These are phyloP conservation scores for Aschersonia sp. DNA, from an alignment of 2,329 filamentous ascomycete genomes.

Conservation along the genomic window DNA sequence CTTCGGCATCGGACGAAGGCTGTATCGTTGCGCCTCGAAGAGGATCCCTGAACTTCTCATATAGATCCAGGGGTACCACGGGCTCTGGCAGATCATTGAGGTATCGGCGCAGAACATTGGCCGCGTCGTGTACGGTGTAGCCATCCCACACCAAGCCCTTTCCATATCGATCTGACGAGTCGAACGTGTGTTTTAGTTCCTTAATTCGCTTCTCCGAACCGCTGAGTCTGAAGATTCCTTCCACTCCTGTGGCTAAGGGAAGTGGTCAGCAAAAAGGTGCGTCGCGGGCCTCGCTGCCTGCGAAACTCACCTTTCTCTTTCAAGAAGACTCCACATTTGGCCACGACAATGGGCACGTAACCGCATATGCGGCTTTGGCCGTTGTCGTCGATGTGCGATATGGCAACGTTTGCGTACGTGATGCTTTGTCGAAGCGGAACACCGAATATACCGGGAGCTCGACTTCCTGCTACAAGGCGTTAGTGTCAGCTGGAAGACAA, in stretches of 20 bases:
- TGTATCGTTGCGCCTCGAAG: constrained; percentile 58
- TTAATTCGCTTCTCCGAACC: constrained; percentile 98
- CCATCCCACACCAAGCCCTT: constrained; percentile 96
- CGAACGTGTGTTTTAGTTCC: constrained; percentile 80
- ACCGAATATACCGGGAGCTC: constrained; percentile 73
- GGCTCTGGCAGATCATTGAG: constrained; percentile 93
- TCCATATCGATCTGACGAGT: constrained; percentile 88
- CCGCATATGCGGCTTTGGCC: constrained; percentile 96
- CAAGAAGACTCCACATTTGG: constrained; percentile 91
- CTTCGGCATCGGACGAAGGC: constrained; percentile 53
- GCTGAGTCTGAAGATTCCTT: constrained; percentile 91
- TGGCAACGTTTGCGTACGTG: constrained; percentile 93
- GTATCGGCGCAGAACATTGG: constrained; percentile 89
- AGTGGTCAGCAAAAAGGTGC: constrained; percentile 2
- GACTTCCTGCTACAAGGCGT: constrained; percentile 21
- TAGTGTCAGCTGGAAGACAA: neutral
- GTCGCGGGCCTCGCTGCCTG: neutral
- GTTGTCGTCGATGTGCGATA: constrained; percentile 83
- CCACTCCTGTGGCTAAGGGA: constrained; percentile 67
- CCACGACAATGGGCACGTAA: constrained; percentile 95
- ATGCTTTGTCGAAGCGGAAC: constrained; percentile 89
- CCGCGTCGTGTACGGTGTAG: constrained; percentile 95
- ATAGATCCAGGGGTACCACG: constrained; percentile 87
- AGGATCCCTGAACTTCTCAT: constrained; percentile 79
- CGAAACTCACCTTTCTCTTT: constrained; percentile 78